phyloP scores from a whole-genome alignment of 2,329 filamentous ascomycete species.

The Stagonosporopsis tanaceti region DNA sequence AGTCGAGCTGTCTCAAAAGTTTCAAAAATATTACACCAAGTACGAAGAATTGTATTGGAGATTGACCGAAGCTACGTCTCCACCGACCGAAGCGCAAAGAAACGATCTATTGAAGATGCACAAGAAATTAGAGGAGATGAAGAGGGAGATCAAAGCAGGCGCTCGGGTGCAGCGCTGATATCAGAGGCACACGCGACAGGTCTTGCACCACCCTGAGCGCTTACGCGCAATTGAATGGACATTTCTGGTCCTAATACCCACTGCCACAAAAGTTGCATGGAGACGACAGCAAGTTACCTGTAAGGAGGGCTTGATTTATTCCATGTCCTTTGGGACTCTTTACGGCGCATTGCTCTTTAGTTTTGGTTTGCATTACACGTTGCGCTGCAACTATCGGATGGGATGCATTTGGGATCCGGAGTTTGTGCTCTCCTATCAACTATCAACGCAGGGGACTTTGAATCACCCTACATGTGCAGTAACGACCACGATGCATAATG shows the following conservation, averaged over 20 bases:
- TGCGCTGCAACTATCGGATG: conserved; percentile 20
- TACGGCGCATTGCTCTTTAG: conserved; percentile 8
- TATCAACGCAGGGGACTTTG: conserved; percentile 17
- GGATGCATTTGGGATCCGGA: conserved; percentile 26
- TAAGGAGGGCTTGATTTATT: conserved; percentile 6
- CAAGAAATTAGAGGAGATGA: conserved; percentile 62
- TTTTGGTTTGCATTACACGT: conserved; percentile 20
- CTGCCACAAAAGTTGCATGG: conserved; percentile 5
- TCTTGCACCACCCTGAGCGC: conserved; percentile 8
- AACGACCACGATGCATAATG: conserved; percentile 33
- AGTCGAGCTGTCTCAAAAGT: conserved; percentile 58
- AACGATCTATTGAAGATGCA: conserved; percentile 64
- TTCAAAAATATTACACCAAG: conserved; percentile 65
- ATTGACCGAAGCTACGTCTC: conserved; percentile 50
- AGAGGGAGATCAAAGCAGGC: conserved; percentile 61
- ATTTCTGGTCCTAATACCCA: conserved; percentile 5
- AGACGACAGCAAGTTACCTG: conserved; percentile 18
- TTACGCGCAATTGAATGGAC: conserved; percentile 8
- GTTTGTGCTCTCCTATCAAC: conserved; percentile 17
- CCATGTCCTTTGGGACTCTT: conserved; percentile 6
- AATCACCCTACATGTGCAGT: conserved; percentile 22
- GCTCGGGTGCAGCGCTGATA: conserved; percentile 39
- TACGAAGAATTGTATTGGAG: conserved; percentile 65
- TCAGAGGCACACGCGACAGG: conserved; percentile 5
- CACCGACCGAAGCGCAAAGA: conserved; percentile 59